Evolutionary conservation across 78 protist genomes (phyloP).

Genomic region (Chrysochromulina parva): DNA sequence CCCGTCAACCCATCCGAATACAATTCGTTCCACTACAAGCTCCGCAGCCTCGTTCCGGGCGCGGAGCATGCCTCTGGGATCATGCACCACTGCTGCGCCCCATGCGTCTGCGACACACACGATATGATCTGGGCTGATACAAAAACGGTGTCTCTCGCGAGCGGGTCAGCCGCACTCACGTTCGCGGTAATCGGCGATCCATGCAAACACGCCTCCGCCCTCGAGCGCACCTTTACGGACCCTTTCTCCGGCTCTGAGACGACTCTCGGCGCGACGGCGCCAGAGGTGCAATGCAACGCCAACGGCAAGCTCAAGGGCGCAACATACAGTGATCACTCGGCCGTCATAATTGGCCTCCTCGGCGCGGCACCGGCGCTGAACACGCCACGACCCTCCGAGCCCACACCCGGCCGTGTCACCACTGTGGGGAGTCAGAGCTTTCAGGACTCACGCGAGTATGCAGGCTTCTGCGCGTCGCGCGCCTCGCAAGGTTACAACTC

Average conservation of each 20-base stretch:
- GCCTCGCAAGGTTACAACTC: too few species aligned
- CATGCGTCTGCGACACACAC: slow-evolving; percentile 20
- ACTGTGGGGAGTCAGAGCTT: too few species aligned
- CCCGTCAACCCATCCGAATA: neutral
- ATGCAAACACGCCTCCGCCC: neutral
- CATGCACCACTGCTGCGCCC: slow-evolving; percentile 41
- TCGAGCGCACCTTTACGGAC: neutral
- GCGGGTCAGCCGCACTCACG: neutral
- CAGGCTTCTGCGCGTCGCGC: too few species aligned
- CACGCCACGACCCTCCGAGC: too few species aligned
- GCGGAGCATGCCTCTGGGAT: neutral
- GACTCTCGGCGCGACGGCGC: too few species aligned
- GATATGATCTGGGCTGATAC: slow-evolving; percentile 7
- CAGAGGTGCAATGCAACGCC: too few species aligned
- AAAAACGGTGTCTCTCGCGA: neutral
- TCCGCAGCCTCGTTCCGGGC: neutral
- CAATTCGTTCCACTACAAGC: neutral
- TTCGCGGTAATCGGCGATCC: slow-evolving; percentile 19
- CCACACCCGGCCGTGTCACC: too few species aligned
- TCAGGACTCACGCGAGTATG: too few species aligned
- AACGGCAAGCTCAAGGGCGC: too few species aligned
- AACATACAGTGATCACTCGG: too few species aligned
- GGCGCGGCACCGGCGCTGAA: too few species aligned
- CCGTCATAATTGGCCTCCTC: too few species aligned
- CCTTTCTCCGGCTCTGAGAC: neutral